Evolutionary conservation across 208 protist species (phyloP), one percentile per base, ranked within the genome.

Genomic region (Leishmania arabica): DNA sequence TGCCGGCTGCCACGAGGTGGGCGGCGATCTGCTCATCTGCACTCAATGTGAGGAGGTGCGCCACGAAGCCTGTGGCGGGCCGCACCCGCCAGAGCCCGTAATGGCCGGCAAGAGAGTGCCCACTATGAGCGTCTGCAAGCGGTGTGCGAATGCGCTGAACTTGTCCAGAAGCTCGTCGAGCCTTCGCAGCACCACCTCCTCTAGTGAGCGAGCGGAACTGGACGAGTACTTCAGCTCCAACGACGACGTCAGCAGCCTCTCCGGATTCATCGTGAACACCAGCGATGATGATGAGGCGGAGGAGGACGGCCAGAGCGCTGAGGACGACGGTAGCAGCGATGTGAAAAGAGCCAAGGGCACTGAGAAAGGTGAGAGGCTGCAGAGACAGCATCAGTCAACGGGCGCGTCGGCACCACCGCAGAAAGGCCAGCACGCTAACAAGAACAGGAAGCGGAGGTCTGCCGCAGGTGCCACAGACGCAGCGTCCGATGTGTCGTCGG

Each of bases 11-110:
- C 56, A 89, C 15, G 85, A 90, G 53, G 80, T 37, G 2, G 91
- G 83, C 45, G 94, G 92, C 4, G 92, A 95, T 37, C 81, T 97
- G 1, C 89, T 92, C 42, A 40, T 72, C 5, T 97, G 94, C 83
- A 75, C 73, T 13, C 83, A 90, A 45, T 97, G 94, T 76, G 62
- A 79, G n/a, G 73, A 74, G 45, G 53, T 95, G 27, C 85, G 90
- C 15, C 94, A 97, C 76, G 94, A 97, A 81, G 89, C 84, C 24
- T 97, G 94, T 51, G 94, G 89, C 34, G 94, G 94, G 17, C 94
- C 94, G 13, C 91, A 93, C 74, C 87, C 87, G 2, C 62, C 68
- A 8, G 83, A 88, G 75, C 70, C 78, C 6, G 68, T 72, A 34
- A 40, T 42, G 51, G 75, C 64, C 21, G 77, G 83, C 34, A 65